Base-by-base conservation (phyloP, 257 asterid species). In the Forsythia suspensa region DNA sequence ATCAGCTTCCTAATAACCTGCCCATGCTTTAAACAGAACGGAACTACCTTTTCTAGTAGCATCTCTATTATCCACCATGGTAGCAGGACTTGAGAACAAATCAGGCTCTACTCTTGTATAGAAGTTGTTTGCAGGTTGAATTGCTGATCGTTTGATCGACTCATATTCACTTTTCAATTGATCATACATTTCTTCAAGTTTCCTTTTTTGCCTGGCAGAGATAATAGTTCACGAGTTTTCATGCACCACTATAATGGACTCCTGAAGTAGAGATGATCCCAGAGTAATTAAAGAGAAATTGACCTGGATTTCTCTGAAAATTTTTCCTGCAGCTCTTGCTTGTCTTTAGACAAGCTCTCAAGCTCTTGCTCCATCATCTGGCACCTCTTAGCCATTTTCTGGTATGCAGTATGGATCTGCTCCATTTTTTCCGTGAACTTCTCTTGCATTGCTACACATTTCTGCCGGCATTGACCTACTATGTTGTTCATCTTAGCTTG, bases 151-250 rank as follows among this genome's bases (percentile, higher is more conserved):
- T 74, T 93, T 95, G 74, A 87, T 51, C 48, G 97, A 89, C 79
- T 95, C 97, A 0, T 85, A 90, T 80, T 93, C 99, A 43, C 83
- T 90, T 88, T 94, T 89, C 84, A 92, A 88, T 84, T 90, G 93
- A 87, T 95, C 99, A 70, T 95, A 95, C 97, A 95, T 93, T 76
- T 95, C 99, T 76, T 95, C 99, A n/a, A 95, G 97, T 84, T 95
- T 95, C 82, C 98, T 90, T 82, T 95, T 95, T 84, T 95, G 99
- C 90, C 98, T 95, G 96, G 70, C 40, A 81, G 81, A 37, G 40
- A 70, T 13, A 65, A 80, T 81, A 55, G 81, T 20, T 69, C 36
- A 51, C 67, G 80, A 84, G 79, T 72, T 77, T 59, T 77, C 43
- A 57, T 69, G 71, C 70, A 21, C 79, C 71, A 70, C 37, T 12